These are phyloP conservation scores for Nicotiana tabacum DNA, from an alignment of 257 asterid species.

Conservation along the genomic window DNA sequence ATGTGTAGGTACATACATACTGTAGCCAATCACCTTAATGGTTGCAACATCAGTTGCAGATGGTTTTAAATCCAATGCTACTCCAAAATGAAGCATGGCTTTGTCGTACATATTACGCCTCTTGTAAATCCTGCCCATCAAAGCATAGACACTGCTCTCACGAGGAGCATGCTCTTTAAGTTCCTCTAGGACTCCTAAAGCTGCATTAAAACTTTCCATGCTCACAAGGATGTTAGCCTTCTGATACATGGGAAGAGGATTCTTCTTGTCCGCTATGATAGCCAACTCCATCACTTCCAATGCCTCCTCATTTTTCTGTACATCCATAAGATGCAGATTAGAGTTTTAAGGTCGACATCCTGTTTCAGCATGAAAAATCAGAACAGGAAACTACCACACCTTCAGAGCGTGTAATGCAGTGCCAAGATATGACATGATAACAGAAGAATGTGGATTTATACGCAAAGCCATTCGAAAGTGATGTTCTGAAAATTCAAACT, in stretches of 20 bases:
- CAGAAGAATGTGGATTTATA: constrained; percentile 86
- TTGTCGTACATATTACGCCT: constrained; percentile 57
- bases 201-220: constrained; percentile 75
- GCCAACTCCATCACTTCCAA: constrained; percentile 88
- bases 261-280: constrained; percentile 85
- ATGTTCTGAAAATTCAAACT: constrained; percentile 88
- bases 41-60: constrained; percentile 92
- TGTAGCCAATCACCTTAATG: constrained; percentile 59
- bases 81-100: constrained; percentile 95
- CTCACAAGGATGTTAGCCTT: constrained; percentile 90
- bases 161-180: constrained; percentile 87
- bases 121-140: constrained; percentile 93
- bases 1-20: neutral
- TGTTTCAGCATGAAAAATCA: constrained; percentile 7
- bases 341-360: neutral
- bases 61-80: constrained; percentile 92
- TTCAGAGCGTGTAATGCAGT: constrained; percentile 78
- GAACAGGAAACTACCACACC: constrained; percentile 41
- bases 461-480: constrained; percentile 83
- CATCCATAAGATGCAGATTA: constrained; percentile 10
- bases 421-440: constrained; percentile 91
- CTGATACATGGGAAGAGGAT: constrained; percentile 92
- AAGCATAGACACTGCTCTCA: constrained; percentile 87
- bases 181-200: constrained; percentile 89
- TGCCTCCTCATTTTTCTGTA: constrained; percentile 75